A percentile compares a stretch with the other conserved stretches of the same genome.
phyloP scores from a whole-genome alignment of 179 eudicot genomes.

The Spinacia oleracea region DNA sequence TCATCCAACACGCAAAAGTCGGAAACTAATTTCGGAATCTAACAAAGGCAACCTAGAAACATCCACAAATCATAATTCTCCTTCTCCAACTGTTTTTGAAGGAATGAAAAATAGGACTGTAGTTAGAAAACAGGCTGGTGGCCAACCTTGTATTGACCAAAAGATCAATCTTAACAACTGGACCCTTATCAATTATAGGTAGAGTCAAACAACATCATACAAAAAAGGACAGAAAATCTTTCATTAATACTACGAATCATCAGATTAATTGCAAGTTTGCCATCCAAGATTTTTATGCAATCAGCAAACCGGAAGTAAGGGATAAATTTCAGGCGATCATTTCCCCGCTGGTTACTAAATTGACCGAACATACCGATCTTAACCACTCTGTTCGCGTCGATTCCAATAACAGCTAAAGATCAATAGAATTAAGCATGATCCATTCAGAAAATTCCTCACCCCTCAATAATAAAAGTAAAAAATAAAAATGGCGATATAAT shows the following conservation, averaged over 20 bases:
- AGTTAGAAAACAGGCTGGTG: background rate
- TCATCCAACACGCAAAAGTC: background rate
- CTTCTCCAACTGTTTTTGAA: background rate
- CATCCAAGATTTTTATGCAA: background rate
- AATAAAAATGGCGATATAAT: no score
- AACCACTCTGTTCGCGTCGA: background rate
- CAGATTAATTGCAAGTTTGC: no score
- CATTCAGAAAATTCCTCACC: background rate
- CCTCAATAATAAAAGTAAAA: background rate
- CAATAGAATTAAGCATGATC: background rate
- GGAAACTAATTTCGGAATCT: background rate
- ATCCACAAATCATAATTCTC: background rate
- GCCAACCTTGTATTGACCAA: background rate
- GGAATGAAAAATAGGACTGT: background rate
- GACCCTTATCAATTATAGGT: background rate
- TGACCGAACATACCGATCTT: background rate
- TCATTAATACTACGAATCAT: no score
- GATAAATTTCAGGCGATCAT: background rate
- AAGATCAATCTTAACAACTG: conserved; percentile 1
- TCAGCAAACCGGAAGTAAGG: background rate
- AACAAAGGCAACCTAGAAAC: conserved; percentile 2
- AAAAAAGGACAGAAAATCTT: no score
- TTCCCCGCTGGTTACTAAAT: background rate
- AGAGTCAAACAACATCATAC: no score
- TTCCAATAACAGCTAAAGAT: background rate